Evolutionary conservation across 2,329 filamentous ascomycete genomes (phyloP).

Genomic region (Diaporthe amygdali): DNA sequence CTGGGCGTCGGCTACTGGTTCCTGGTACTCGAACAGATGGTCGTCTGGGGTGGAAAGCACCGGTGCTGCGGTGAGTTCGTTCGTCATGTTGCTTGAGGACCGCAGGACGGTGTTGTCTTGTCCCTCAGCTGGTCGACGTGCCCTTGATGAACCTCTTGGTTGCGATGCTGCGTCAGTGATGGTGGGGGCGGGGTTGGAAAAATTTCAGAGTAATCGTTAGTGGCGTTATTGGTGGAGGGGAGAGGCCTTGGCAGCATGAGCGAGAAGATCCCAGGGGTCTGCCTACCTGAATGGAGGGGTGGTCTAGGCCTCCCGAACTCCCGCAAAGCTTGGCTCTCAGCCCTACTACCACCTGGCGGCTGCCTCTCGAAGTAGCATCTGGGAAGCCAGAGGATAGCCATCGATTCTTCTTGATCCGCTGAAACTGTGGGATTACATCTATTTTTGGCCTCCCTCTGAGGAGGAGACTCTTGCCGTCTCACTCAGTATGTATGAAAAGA

Average conservation of each 20-base stretch:
- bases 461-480: no score
- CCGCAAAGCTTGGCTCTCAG: constrained; percentile 20
- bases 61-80: constrained; percentile 57
- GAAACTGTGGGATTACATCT: not conserved
- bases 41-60: constrained; percentile 70
- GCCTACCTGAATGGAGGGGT: not conserved
- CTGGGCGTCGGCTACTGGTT: constrained; percentile 36
- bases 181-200: constrained; percentile 23
- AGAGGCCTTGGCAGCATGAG: not conserved
- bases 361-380: not conserved
- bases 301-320: not conserved
- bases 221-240: constrained; percentile 12
- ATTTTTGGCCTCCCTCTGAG: not conserved
- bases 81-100: constrained; percentile 43
- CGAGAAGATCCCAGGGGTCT: constrained; percentile 18
- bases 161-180: not conserved
- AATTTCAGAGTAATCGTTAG: constrained; percentile 8
- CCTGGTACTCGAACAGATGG: constrained; percentile 59
- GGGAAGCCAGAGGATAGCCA: not conserved
- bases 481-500: not conserved
- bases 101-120: not conserved
- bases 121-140: not conserved
- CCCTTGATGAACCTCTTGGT: not conserved
- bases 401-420: not conserved
- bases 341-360: constrained; percentile 13